Conservation (phyloP, 2,329 filamentous ascomycete species). For the Colletotrichum lentis region DNA sequence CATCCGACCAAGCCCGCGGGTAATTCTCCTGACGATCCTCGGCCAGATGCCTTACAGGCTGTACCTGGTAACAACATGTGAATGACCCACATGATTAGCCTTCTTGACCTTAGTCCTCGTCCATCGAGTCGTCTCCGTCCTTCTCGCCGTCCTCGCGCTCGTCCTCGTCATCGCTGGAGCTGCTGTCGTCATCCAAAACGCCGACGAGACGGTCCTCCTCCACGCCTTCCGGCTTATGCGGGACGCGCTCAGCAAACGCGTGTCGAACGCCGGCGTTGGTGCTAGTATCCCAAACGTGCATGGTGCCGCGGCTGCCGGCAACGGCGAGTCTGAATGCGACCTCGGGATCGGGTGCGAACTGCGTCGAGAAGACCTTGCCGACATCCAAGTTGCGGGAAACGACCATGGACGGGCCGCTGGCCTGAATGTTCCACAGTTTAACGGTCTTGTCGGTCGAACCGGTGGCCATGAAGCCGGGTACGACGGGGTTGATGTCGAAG, state of each 20-base stretch:
- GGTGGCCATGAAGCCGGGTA: conserved; percentile 92
- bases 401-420: conserved; percentile 85
- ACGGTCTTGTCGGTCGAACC: conserved; percentile 94
- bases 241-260: conserved; percentile 76
- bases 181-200: conserved; percentile 72
- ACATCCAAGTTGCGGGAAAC: conserved; percentile 91
- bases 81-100: background rate
- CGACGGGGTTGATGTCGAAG: conserved; percentile 88
- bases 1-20: conserved; percentile 11
- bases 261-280: conserved; percentile 88
- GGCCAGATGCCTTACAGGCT: conserved; percentile 7
- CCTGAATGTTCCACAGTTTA: conserved; percentile 93
- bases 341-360: conserved; percentile 88
- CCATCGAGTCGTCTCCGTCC: conserved; percentile 62
- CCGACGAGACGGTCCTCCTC: conserved; percentile 81
- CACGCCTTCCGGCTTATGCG: conserved; percentile 63
- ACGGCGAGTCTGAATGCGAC: conserved; percentile 93
- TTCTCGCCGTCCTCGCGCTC: conserved; percentile 59
- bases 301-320: conserved; percentile 89
- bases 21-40: conserved; percentile 7
- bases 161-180: conserved; percentile 71
- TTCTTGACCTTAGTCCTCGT: conserved; percentile 49
- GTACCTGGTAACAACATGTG: background rate
- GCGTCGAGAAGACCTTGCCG: conserved; percentile 90
- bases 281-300: conserved; percentile 96